Evolutionary conservation across 2,329 filamentous ascomycete species (phyloP).

Genomic region (Fusarium sp.): DNA sequence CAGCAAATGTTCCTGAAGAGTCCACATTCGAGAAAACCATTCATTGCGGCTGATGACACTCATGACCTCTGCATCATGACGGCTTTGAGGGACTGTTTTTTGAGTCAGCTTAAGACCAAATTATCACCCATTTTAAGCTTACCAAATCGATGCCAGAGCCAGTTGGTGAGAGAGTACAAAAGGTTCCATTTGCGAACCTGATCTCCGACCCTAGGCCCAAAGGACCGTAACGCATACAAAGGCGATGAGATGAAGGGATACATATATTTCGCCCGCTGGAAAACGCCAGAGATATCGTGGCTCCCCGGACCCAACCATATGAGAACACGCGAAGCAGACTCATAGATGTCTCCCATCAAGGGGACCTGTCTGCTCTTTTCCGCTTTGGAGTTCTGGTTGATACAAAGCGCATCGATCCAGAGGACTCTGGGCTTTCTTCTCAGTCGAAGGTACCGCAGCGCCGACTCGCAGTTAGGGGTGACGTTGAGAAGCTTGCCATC

Average conservation of each 20-base stretch:
- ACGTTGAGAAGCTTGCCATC: slow-evolving; percentile 31
- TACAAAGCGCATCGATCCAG: slow-evolving; percentile 50
- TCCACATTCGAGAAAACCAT: slow-evolving; percentile 44
- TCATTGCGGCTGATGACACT: slow-evolving; percentile 29
- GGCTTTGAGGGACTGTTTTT: slow-evolving; percentile 8
- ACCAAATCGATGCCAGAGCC: slow-evolving; percentile 33
- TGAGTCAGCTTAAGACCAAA: neutral
- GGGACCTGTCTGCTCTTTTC: slow-evolving; percentile 46
- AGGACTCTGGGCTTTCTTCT: slow-evolving; percentile 21
- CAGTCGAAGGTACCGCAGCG: slow-evolving; percentile 30
- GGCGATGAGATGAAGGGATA: slow-evolving; percentile 50
- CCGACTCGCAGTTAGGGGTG: slow-evolving; percentile 38
- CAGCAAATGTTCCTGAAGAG: slow-evolving; percentile 38
- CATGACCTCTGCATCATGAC: slow-evolving; percentile 29
- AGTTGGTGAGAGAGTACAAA: slow-evolving; percentile 24
- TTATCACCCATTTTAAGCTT: neutral
- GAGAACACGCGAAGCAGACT: slow-evolving; percentile 42
- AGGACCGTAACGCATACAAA: slow-evolving; percentile 24
- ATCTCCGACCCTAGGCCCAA: slow-evolving; percentile 30
- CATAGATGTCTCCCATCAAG: slow-evolving; percentile 45
- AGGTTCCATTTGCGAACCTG: slow-evolving; percentile 38
- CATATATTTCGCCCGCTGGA: slow-evolving; percentile 50
- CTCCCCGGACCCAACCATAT: slow-evolving; percentile 45
- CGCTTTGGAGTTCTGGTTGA: slow-evolving; percentile 39
- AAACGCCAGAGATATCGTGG: slow-evolving; percentile 23